Evolutionary conservation across 805 yeast species (phyloP).

Genomic region (Candida chauliodis): DNA sequence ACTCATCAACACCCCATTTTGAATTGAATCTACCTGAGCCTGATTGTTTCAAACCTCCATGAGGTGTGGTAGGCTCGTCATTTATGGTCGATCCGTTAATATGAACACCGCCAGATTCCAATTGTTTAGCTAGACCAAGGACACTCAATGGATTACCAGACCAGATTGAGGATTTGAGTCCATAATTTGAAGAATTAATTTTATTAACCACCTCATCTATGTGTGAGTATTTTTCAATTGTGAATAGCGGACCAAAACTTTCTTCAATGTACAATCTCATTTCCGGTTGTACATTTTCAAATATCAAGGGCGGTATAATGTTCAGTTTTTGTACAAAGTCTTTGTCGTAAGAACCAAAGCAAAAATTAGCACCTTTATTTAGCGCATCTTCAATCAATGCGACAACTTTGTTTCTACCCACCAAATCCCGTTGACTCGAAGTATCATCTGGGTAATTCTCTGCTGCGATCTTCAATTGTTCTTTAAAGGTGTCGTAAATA

Average conservation of each 20-base stretch:
- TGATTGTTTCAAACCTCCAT: constrained; percentile 43
- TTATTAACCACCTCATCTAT: constrained; percentile 16
- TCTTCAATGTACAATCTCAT: constrained; percentile 31
- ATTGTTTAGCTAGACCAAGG: constrained; percentile 25
- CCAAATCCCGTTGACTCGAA: constrained; percentile 27
- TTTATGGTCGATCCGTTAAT: constrained; percentile 29
- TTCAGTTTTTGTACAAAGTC: constrained; percentile 2
- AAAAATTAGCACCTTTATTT: constrained; percentile 31
- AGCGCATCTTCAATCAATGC: constrained; percentile 34
- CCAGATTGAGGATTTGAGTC: constrained; percentile 45
- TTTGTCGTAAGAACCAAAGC: constrained; percentile 18
- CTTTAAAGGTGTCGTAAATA: constrained; percentile 27
- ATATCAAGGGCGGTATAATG: constrained; percentile 24
- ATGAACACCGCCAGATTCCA: constrained; percentile 42
- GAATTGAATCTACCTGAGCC: constrained; percentile 37
- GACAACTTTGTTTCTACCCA: constrained; percentile 19
- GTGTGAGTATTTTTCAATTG: constrained; percentile 23
- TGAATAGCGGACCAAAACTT: constrained; percentile 43
- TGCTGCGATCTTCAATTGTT: constrained; percentile 11
- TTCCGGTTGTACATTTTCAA: constrained; percentile 25
- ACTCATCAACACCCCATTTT: constrained; percentile 44
- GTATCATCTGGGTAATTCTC: constrained; percentile 16
- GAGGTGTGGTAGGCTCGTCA: constrained; percentile 39
- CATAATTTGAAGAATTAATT: constrained; percentile 28
- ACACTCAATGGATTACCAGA: constrained; percentile 31